phyloP scores from a whole-genome alignment of 257 asterid species.

The Solanum pimpinellifolium region DNA sequence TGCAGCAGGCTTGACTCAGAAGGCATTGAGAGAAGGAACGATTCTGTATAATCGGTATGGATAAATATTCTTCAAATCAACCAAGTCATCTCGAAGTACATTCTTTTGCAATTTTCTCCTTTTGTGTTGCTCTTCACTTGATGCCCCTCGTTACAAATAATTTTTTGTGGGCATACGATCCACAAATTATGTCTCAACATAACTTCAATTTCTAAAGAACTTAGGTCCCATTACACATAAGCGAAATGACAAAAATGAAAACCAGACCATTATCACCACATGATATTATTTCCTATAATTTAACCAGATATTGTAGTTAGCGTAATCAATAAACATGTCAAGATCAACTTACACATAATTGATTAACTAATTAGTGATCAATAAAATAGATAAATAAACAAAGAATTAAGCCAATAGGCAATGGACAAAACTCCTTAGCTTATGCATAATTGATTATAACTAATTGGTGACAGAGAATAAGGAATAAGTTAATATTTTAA shows the following conservation, averaged over 20 bases:
- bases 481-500: neutral
- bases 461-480: neutral
- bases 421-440: neutral
- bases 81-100: accelerated
- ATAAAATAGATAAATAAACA: neutral
- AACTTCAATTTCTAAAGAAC: neutral
- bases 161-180: neutral
- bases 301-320: neutral
- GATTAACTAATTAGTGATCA: neutral
- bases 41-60: accelerated
- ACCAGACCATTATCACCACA: neutral
- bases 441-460: neutral
- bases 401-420: neutral
- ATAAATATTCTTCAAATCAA: neutral
- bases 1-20: neutral
- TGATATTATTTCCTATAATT: neutral
- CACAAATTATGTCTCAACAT: neutral
- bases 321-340: neutral
- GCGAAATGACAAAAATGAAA: neutral
- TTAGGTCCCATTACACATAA: too few relatives aligned
- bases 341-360: neutral
- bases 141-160: too few relatives aligned
- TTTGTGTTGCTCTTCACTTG: neutral
- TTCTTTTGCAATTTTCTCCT: neutral
- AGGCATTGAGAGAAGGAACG: neutral